phyloP scores from a whole-genome alignment of 2,329 filamentous ascomycete genomes.

The Lasiodiplodia hormozganensis region DNA sequence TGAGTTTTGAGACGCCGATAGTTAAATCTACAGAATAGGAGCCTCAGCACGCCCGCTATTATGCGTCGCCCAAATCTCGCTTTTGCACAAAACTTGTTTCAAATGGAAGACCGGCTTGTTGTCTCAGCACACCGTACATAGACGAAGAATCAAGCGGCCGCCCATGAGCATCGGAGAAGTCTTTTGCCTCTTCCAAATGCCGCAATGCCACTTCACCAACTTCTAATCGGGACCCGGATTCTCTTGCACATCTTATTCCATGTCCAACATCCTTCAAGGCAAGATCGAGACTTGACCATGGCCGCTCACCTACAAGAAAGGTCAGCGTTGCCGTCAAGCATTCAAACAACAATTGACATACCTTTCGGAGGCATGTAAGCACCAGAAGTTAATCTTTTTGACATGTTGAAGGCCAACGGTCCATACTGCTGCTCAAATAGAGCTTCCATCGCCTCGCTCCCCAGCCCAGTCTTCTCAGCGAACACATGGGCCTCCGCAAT shows the following conservation, averaged over 20 bases:
- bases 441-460: conserved; percentile 50
- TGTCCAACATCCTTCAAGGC: conserved; percentile 62
- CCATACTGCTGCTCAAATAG: conserved; percentile 49
- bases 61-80: background rate
- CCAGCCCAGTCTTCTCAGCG: conserved; percentile 55
- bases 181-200: conserved; percentile 53
- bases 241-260: conserved; percentile 53
- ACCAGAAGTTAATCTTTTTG: conserved; percentile 38
- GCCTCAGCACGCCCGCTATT: background rate
- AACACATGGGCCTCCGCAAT: conserved; percentile 59
- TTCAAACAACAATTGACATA: conserved; percentile 31
- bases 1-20: too few species aligned
- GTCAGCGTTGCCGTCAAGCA: background rate
- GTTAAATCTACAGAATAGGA: background rate
- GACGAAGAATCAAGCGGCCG: conserved; percentile 7
- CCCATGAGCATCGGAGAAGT: background rate
- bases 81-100: background rate
- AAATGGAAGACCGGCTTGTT: background rate
- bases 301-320: conserved; percentile 31
- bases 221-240: conserved; percentile 48
- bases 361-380: conserved; percentile 38
- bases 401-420: conserved; percentile 37
- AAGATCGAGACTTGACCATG: conserved; percentile 58
- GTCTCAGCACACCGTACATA: conserved; percentile 5
- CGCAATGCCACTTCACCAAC: conserved; percentile 53